Evolutionary conservation across 2,329 filamentous ascomycete genomes (phyloP).

Genomic region (Fusarium humuli): DNA sequence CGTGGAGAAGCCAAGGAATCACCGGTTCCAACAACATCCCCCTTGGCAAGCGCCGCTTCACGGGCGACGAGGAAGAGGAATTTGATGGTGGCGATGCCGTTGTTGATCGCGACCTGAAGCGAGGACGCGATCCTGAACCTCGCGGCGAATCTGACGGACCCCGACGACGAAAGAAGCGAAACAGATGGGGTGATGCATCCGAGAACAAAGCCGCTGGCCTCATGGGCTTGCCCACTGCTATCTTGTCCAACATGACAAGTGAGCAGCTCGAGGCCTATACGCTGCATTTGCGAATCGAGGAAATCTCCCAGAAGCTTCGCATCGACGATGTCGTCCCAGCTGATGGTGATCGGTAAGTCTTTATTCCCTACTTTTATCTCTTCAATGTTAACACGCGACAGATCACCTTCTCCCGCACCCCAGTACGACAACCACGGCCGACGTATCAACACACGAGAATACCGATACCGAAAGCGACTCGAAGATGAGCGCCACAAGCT

Average conservation of each 20-base stretch:
- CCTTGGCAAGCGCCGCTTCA: slow-evolving; percentile 86
- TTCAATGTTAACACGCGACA: slow-evolving; percentile 53
- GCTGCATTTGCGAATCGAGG: slow-evolving; percentile 94
- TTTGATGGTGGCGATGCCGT: slow-evolving; percentile 53
- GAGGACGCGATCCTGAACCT: slow-evolving; percentile 90
- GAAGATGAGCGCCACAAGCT: slow-evolving; percentile 99
- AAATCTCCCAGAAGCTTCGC: slow-evolving; percentile 98
- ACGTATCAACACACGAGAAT: slow-evolving; percentile 99
- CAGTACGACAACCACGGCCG: slow-evolving; percentile 99
- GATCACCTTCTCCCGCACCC: slow-evolving; percentile 93
- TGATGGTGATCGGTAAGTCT: slow-evolving; percentile 88
- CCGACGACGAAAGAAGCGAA: slow-evolving; percentile 95
- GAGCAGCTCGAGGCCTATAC: slow-evolving; percentile 99
- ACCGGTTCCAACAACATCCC: slow-evolving; percentile 99
- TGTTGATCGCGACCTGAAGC: slow-evolving; percentile 72
- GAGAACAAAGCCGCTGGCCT: slow-evolving; percentile 99
- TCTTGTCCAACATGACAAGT: slow-evolving; percentile 96
- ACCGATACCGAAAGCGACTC: slow-evolving; percentile 96
- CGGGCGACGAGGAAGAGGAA: slow-evolving; percentile 63
- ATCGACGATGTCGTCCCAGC: slow-evolving; percentile 99
- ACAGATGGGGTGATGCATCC: slow-evolving; percentile 95
- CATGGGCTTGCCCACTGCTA: slow-evolving; percentile 96
- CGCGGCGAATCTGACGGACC: slow-evolving; percentile 78
- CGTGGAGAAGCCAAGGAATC: slow-evolving; percentile 82
- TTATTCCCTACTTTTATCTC: neutral